A percentile compares a stretch with the other conserved stretches of the same genome.
These are phyloP conservation scores for Oryza coarctata DNA, from an alignment of 176 grass and related monocot genomes.

Conservation along the genomic window DNA sequence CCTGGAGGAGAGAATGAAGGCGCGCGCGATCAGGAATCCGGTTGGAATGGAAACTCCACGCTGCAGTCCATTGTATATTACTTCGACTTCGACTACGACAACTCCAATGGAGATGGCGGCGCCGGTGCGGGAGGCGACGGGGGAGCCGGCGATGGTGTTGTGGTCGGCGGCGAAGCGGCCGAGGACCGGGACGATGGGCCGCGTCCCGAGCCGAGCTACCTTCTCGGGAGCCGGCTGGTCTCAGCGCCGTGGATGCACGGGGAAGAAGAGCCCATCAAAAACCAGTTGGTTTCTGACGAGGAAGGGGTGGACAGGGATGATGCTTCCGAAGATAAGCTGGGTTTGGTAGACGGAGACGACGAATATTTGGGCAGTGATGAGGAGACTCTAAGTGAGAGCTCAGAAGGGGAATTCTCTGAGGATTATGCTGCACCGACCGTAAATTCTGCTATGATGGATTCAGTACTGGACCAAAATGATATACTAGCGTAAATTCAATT, in stretches of 20 bases:
- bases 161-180: not conserved
- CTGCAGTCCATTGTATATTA: constrained; percentile 39
- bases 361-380: not conserved
- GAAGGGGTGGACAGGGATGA: not conserved
- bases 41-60: not conserved
- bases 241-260: constrained; percentile 57
- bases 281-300: not conserved
- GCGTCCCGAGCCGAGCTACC: constrained; percentile 9
- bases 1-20: constrained; percentile 17
- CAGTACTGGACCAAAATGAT: too few species aligned
- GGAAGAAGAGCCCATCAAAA: constrained; percentile 12
- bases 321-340: constrained; percentile 30
- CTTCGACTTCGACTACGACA: constrained; percentile 32
- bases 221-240: constrained; percentile 11
- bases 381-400: not conserved
- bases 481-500: constrained; percentile 26
- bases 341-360: not conserved
- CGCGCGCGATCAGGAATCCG: not conserved
- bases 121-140: not conserved
- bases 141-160: not conserved
- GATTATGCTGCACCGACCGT: not conserved
- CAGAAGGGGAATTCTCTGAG: not conserved
- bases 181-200: constrained; percentile 1
- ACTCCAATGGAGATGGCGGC: not conserved
- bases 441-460: constrained; percentile 13